phyloP scores from a whole-genome alignment of 2,329 filamentous ascomycete species.

The Colletotrichum gigasporum region DNA sequence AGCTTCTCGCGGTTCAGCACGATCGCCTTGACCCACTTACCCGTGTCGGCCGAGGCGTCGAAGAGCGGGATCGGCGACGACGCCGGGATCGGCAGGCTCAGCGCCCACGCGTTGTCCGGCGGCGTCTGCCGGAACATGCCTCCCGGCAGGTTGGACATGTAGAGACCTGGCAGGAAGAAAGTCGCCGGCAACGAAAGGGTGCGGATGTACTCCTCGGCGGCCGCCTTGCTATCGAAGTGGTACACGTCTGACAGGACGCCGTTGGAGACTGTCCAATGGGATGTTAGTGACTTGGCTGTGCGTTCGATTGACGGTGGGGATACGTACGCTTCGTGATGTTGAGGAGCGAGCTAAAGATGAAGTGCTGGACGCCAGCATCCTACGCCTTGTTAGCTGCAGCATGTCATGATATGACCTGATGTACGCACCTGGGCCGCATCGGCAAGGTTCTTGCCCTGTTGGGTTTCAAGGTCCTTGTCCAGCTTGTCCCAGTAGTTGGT shows the following conservation, averaged over 20 bases:
- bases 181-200: slow-evolving; percentile 54
- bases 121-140: slow-evolving; percentile 38
- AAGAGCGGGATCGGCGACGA: slow-evolving; percentile 45
- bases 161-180: slow-evolving; percentile 62
- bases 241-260: slow-evolving; percentile 51
- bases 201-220: slow-evolving; percentile 64
- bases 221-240: slow-evolving; percentile 67
- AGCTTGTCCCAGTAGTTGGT: slow-evolving; percentile 61
- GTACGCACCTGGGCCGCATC: slow-evolving; percentile 54
- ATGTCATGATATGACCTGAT: neutral
- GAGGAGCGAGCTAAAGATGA: slow-evolving; percentile 54
- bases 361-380: slow-evolving; percentile 51
- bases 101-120: slow-evolving; percentile 43
- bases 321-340: slow-evolving; percentile 49
- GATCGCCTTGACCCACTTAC: slow-evolving; percentile 47
- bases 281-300: slow-evolving; percentile 7
- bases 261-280: slow-evolving; percentile 43
- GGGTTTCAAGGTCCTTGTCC: slow-evolving; percentile 49
- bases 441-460: slow-evolving; percentile 58
- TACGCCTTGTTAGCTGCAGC: slow-evolving; percentile 17
- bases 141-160: slow-evolving; percentile 60
- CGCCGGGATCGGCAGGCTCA: slow-evolving; percentile 42
- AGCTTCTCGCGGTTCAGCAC: slow-evolving; percentile 34
- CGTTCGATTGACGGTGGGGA: neutral
- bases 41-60: slow-evolving; percentile 49